Percentiles rank a stretch among this genome's conserved stretches.
Conservation (phyloP, 371 early-diverging fungal genomes). For the Gilbertella persicaria region DNA sequence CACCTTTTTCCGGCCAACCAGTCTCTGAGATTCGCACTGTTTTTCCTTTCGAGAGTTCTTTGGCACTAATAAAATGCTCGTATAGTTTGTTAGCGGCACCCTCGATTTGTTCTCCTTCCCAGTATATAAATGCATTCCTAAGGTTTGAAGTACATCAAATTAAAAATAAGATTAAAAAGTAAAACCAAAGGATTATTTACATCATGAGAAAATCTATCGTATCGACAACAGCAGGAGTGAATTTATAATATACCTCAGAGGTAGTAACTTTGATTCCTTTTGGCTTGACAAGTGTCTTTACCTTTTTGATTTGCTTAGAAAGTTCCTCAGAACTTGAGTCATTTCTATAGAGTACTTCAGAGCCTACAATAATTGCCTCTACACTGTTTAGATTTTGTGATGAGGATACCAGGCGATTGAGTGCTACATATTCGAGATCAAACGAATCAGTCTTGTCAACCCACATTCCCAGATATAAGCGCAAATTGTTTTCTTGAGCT, state of each 20-base stretch:
- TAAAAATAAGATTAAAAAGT: neutral
- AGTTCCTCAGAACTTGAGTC: slow-evolving; percentile 38
- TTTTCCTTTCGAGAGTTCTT: slow-evolving; percentile 45
- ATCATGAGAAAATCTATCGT: slow-evolving; percentile 62
- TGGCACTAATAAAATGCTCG: slow-evolving; percentile 42
- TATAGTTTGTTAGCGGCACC: slow-evolving; percentile 44
- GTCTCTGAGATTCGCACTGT: slow-evolving; percentile 61
- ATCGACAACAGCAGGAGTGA: slow-evolving; percentile 38
- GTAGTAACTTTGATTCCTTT: slow-evolving; percentile 47
- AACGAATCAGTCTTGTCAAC: slow-evolving; percentile 51
- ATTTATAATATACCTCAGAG: slow-evolving; percentile 59
- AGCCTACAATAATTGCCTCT: slow-evolving; percentile 58
- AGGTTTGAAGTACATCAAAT: neutral
- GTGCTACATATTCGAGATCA: slow-evolving; percentile 43
- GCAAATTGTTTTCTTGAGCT: slow-evolving; percentile 51
- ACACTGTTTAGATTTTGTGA: slow-evolving; percentile 33
- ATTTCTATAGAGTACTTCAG: slow-evolving; percentile 60
- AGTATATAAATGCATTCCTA: slow-evolving; percentile 64
- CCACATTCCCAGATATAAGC: slow-evolving; percentile 63
- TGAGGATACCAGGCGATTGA: slow-evolving; percentile 34
- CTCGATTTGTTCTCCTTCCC: slow-evolving; percentile 58
- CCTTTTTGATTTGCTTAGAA: slow-evolving; percentile 33
- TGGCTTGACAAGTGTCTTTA: slow-evolving; percentile 30
- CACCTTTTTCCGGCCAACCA: slow-evolving; percentile 65
- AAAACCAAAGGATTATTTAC: slow-evolving; percentile 21